Conservation (phyloP, 352 stramenopile genomes). For the Phytophthora constricta region DNA sequence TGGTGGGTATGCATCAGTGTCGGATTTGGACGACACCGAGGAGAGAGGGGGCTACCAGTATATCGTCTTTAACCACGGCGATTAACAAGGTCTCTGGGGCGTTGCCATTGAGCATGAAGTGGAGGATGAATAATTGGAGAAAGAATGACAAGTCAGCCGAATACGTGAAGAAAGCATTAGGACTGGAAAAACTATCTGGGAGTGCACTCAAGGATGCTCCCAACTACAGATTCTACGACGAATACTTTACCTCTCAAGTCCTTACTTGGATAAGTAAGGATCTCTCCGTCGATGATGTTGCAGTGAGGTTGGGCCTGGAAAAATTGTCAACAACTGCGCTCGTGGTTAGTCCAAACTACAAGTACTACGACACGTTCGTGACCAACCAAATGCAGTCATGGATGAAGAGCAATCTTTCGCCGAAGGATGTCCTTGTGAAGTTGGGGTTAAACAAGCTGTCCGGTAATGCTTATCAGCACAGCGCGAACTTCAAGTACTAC, state of each 20-base stretch:
- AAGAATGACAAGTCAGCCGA: neutral
- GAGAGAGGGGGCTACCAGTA: neutral
- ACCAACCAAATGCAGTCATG: neutral
- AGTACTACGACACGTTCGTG: neutral
- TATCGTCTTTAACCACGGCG: neutral
- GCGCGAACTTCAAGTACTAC: neutral
- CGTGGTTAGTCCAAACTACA: neutral
- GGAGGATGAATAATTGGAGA: conserved; percentile 6
- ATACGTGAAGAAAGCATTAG: conserved; percentile 11
- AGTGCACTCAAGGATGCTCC: conserved; percentile 11
- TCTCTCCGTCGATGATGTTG: neutral
- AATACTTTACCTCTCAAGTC: conserved; percentile 8
- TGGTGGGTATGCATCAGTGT: no score
- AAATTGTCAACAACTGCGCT: neutral
- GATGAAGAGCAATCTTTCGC: neutral
- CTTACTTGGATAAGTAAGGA: neutral
- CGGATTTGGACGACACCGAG: no score
- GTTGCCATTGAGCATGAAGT: neutral
- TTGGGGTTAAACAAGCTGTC: neutral
- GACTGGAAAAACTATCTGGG: neutral
- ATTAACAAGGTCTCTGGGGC: no score
- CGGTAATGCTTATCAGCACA: neutral
- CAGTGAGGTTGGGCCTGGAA: neutral
- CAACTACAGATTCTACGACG: conserved; percentile 18
- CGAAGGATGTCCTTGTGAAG: neutral